phyloP scores from a whole-genome alignment of 345 rosid genomes.

The Syzygium jambos region DNA sequence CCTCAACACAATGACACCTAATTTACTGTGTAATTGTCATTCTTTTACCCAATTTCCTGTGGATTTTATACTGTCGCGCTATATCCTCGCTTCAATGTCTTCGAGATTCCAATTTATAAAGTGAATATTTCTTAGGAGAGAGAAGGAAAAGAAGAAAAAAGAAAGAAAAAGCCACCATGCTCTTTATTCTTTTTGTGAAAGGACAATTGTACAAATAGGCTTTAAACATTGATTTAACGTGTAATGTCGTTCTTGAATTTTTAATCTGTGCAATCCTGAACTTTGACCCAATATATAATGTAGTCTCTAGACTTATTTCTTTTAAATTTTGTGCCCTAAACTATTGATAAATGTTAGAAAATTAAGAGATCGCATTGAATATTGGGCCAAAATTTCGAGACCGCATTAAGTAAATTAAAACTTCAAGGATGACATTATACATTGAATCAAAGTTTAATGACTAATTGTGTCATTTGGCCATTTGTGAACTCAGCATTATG shows the following conservation, averaged over 20 bases:
- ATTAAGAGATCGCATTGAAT: accelerated
- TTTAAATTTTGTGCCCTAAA: accelerated
- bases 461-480: not conserved
- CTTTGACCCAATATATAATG: accelerated
- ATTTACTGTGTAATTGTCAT: not conserved
- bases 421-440: accelerated
- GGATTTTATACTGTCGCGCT: not conserved
- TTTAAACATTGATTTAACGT: not conserved
- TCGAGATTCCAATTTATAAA: not conserved
- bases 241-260: accelerated
- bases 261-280: not conserved
- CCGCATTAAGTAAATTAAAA: not conserved
- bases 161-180: not conserved
- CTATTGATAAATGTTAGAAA: not conserved
- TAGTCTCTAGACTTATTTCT: too few species aligned
- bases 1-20: not conserved
- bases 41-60: not conserved
- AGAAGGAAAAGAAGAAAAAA: not conserved
- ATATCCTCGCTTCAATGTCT: not conserved
- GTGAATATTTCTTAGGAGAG: not conserved
- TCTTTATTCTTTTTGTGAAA: not conserved
- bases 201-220: accelerated
- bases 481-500: not conserved
- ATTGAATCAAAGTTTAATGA: accelerated
- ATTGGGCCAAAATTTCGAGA: too few species aligned